A percentile compares a stretch with the other conserved stretches of the same genome.
These are phyloP conservation scores for Neopestalotiopsis rosae DNA, from an alignment of 2,329 filamentous ascomycete species.

Conservation along the genomic window DNA sequence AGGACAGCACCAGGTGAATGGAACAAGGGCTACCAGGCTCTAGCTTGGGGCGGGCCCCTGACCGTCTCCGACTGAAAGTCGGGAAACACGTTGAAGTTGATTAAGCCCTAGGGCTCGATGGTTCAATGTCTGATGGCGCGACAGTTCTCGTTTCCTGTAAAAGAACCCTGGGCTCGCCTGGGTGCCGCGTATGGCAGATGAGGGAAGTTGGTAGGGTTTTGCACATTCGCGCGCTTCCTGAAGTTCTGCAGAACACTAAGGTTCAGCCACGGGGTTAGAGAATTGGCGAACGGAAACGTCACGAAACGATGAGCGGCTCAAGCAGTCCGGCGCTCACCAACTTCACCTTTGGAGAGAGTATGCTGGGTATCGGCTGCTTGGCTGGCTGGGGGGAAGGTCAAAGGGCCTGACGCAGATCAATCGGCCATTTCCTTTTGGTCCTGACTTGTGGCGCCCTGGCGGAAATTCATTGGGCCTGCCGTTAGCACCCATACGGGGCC, in stretches of 20 bases:
- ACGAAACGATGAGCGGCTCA: not conserved
- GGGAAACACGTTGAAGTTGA: conserved; percentile 5
- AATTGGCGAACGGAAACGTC: not conserved
- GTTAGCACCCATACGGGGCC: not conserved
- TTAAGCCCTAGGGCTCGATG: conserved; percentile 11
- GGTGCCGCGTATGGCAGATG: not conserved
- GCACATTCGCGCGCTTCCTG: not conserved
- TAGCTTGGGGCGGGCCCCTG: not conserved
- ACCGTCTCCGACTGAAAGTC: not conserved
- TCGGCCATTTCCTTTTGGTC: not conserved
- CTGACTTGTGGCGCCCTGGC: not conserved
- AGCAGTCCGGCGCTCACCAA: not conserved
- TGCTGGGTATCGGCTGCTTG: not conserved
- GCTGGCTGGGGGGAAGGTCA: not conserved
- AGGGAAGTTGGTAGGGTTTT: not conserved
- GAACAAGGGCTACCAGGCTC: not conserved
- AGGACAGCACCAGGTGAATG: not conserved
- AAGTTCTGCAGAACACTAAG: not conserved
- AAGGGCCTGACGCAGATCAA: not conserved
- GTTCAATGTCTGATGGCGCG: conserved; percentile 15
- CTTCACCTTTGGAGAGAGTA: no score
- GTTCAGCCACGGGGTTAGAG: not conserved
- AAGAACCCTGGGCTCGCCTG: not conserved
- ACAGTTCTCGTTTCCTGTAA: conserved; percentile 12
- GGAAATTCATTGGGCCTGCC: not conserved